These are phyloP conservation scores for Blastobotrys ciferrii DNA, from an alignment of 1,139 yeast species.

Conservation along the genomic window DNA sequence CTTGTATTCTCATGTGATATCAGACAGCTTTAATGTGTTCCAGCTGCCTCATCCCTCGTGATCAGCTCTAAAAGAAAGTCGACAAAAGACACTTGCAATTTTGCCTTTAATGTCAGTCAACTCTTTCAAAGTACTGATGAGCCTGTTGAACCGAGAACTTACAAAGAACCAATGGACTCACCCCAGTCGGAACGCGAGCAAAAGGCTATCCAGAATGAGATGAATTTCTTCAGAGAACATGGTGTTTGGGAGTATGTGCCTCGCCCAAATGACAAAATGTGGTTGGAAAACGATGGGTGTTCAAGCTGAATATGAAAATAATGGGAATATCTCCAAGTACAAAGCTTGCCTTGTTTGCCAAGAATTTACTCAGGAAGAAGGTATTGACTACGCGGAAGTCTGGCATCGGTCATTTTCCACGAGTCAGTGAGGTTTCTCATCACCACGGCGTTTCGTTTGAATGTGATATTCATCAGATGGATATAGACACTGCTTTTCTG, in stretches of 20 bases:
- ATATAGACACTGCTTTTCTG: conserved; percentile 29
- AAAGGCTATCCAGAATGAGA: not conserved
- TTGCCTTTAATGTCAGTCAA: too few species aligned
- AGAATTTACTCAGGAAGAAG: conserved; percentile 26
- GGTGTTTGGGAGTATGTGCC: not conserved
- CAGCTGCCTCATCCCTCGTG: too few species aligned
- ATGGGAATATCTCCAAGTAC: conserved; percentile 13
- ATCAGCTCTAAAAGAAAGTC: too few species aligned
- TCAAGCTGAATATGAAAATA: conserved; percentile 17
- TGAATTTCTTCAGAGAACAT: not conserved
- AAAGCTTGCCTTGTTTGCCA: conserved; percentile 29
- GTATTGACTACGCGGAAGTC: conserved; percentile 31
- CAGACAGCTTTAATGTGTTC: too few species aligned
- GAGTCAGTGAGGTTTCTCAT: conserved; percentile 24
- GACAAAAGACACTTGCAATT: too few species aligned
- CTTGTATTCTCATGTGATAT: too few species aligned
- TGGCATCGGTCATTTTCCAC: conserved; percentile 29
- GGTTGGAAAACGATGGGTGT: conserved; percentile 19
- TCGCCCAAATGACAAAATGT: conserved; percentile 14
- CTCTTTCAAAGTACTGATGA: too few species aligned
- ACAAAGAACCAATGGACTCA: not conserved
- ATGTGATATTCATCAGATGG: conserved; percentile 26
- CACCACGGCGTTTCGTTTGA: conserved; percentile 20
- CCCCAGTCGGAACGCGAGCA: not conserved
- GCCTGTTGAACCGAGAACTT: too few species aligned